Evolutionary conservation across 2,329 filamentous ascomycete genomes (phyloP), one percentile per base, ranked within the genome.

Genomic region (Ophiosphaerella korrae): DNA sequence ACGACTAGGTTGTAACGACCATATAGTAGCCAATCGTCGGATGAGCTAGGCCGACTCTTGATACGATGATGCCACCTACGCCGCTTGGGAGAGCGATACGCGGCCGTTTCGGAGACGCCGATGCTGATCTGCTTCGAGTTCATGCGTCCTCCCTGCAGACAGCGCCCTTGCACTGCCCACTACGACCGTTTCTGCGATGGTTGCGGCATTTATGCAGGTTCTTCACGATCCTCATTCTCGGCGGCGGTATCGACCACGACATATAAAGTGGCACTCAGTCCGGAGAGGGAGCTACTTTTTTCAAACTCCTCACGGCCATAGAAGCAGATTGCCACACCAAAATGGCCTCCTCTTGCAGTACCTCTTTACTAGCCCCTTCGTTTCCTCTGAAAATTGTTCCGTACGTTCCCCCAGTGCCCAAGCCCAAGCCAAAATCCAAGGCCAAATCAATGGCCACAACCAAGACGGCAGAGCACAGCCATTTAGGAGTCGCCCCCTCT

Each of bases 81-180:
- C 37, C 13, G 11, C 9, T 40, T 40, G 2, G 37, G 7, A 40
- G 18, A 40, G 37, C 7, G 7, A 23, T 23, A 16, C 11, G 5
- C 7, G 7, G n/a, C 23, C 11, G 4, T 40, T 40, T 23, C 3
- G 7, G 47, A 0, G 67, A 70, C 1, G 67, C 67, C 1, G 64
- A 66, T 51, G 24, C 44, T 31, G 32, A 44, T 29, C 26, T 29
- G 5, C 26, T 29, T 29, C 5, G 5, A 29, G 26, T 29, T 29
- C 5, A 29, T 29, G 5, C 5, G 5, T 29, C 26, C 26, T 29
- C 26, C 5, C 26, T 29, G 5, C 5, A 29, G 26, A 29, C 5
- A 29, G 26, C 5, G 5, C 26, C 26, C 26, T 29, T 29, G 5
- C 5, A 44, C 38, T 39, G 23, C 26, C 16, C 24, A 37, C 45